Evolutionary conservation across 2,329 filamentous ascomycete genomes (phyloP).

Genomic region (Cladophialophora chaetospira): DNA sequence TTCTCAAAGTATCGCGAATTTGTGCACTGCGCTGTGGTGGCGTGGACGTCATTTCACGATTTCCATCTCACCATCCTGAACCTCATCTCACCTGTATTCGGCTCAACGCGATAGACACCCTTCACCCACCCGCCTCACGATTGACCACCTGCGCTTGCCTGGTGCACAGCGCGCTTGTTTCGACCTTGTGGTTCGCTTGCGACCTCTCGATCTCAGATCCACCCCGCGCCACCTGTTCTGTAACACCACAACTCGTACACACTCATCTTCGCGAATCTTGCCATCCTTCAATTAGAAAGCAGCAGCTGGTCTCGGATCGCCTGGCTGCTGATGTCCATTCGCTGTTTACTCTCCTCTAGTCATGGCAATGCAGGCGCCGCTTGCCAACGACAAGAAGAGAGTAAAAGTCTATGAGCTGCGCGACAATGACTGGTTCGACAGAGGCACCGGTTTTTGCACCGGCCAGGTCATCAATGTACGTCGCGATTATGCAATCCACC

Average conservation of each 20-base stretch:
- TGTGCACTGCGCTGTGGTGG: conserved; percentile 1
- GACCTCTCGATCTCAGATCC: conserved; percentile 12
- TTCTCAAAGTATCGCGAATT: conserved; percentile 18
- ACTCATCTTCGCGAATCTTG: conserved; percentile 16
- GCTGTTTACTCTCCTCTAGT: conserved; percentile 20
- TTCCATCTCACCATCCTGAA: conserved; percentile 11
- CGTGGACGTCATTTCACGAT: conserved; percentile 21
- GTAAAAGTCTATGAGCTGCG: conserved; percentile 99
- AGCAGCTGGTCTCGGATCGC: conserved; percentile 15
- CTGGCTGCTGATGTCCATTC: conserved; percentile 30
- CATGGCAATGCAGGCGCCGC: conserved; percentile 52
- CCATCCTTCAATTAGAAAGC: conserved; percentile 7
- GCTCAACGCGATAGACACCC: not conserved
- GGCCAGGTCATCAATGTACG: conserved; percentile 74
- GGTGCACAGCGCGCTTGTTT: conserved; percentile 17
- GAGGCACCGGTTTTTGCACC: conserved; percentile 92
- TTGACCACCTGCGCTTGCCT: conserved; percentile 5
- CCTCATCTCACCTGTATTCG: not conserved
- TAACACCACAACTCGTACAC: conserved; percentile 14
- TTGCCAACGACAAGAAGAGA: conserved; percentile 58
- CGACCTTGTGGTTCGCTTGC: conserved; percentile 12
- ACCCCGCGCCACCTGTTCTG: conserved; percentile 28
- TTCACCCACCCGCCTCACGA: not conserved
- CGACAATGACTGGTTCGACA: conserved; percentile 98
- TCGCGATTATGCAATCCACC: no score